Evolutionary conservation across 2,329 filamentous ascomycete genomes (phyloP).

Genomic region (Penicillium verrucosum): DNA sequence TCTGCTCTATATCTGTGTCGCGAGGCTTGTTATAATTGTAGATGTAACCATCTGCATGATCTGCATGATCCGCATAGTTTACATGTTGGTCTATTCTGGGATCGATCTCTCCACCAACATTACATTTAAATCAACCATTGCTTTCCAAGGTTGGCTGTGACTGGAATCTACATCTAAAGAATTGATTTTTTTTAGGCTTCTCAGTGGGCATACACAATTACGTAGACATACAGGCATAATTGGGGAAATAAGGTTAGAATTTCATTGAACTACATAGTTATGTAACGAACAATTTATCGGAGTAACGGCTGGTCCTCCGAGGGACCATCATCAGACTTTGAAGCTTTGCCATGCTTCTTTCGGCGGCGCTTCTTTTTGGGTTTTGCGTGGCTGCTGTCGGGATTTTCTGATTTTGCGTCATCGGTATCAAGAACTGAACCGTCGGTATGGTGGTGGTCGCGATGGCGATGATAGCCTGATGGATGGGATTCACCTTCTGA

Average conservation of each 20-base stretch:
- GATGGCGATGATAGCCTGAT: constrained; percentile 13
- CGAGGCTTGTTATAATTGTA: background rate
- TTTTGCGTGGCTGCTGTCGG: constrained; percentile 1
- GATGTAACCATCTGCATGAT: background rate
- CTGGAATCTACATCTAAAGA: background rate
- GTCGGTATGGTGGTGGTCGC: constrained; percentile 1
- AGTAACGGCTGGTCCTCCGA: constrained; percentile 24
- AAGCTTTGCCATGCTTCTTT: constrained; percentile 22
- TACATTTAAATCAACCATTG: too few species aligned
- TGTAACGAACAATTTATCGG: background rate
- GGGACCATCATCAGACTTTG: constrained; percentile 10
- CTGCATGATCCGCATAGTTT: background rate
- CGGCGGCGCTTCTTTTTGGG: constrained; percentile 20
- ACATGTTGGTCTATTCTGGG: background rate
- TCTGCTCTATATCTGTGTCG: background rate
- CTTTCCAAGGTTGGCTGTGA: background rate
- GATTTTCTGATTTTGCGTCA: constrained; percentile 1
- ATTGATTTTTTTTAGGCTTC: background rate
- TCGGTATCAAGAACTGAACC: background rate
- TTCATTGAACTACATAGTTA: background rate
- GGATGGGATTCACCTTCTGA: constrained; percentile 33
- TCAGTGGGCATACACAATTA: too few species aligned
- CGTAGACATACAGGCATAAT: background rate
- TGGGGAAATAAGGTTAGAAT: too few species aligned
- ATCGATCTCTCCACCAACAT: background rate